These are phyloP conservation scores for Centella asiatica DNA, from an alignment of 129 eudicot genomes.

Conservation along the genomic window DNA sequence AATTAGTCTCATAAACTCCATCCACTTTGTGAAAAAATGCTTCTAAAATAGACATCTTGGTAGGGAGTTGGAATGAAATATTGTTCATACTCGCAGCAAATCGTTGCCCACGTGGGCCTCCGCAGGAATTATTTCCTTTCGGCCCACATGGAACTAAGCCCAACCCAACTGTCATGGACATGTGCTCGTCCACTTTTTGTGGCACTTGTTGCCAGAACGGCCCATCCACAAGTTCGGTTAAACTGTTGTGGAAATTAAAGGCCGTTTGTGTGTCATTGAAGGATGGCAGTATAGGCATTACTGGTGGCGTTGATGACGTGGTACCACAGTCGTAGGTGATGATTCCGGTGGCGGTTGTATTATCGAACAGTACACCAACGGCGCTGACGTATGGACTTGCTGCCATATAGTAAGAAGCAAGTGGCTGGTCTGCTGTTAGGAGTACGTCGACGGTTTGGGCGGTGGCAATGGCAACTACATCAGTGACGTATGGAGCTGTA, in stretches of 20 bases:
- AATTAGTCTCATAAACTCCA: constrained; percentile 57
- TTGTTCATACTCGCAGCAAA: constrained; percentile 72
- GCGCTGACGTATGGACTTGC: constrained; percentile 47
- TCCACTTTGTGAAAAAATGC: constrained; percentile 33
- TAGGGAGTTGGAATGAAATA: constrained; percentile 44
- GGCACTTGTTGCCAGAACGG: constrained; percentile 54
- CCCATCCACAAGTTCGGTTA: constrained; percentile 45
- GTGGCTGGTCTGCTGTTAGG: constrained; percentile 45
- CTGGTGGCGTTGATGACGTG: no score
- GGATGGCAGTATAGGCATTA: constrained; percentile 51
- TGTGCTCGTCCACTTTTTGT: constrained; percentile 35
- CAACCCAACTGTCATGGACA: constrained; percentile 57
- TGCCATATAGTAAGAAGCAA: constrained; percentile 61
- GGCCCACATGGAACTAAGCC: constrained; percentile 41
- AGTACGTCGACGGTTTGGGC: constrained; percentile 79
- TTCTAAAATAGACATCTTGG: constrained; percentile 39
- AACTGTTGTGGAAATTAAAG: constrained; percentile 29
- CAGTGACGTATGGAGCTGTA: constrained; percentile 49
- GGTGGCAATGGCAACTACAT: constrained; percentile 45
- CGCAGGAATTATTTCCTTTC: constrained; percentile 32
- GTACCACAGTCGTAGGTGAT: constrained; percentile 30
- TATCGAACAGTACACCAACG: constrained; percentile 18
- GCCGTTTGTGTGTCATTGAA: constrained; percentile 54
- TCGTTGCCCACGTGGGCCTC: constrained; percentile 36
- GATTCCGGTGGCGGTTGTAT: constrained; percentile 54